These are phyloP conservation scores for Acrodontium crateriforme DNA, from an alignment of 2,329 filamentous ascomycete genomes.

Conservation along the genomic window DNA sequence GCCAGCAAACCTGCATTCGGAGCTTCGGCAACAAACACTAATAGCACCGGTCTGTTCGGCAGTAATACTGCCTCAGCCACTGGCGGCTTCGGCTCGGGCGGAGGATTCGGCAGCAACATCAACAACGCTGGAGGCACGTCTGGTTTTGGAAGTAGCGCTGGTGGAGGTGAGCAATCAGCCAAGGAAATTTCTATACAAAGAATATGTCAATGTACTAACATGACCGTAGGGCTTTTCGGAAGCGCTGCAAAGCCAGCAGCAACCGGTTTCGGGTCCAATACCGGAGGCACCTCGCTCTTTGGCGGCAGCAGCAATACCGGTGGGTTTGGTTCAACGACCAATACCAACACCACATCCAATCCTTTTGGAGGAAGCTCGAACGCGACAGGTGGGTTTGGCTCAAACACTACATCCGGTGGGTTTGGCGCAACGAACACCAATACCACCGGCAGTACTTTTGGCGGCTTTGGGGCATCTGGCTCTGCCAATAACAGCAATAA, in stretches of 20 bases:
- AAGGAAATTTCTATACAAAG: background rate
- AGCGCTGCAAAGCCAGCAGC: conserved; percentile 14
- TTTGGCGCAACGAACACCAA: conserved; percentile 25
- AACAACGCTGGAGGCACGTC: conserved; percentile 7
- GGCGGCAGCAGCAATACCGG: conserved; percentile 25
- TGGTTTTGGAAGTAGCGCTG: conserved; percentile 20
- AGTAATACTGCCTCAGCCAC: conserved; percentile 18
- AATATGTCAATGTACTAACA: conserved; percentile 1
- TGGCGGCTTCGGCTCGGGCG: conserved; percentile 22
- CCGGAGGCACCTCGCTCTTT: conserved; percentile 19
- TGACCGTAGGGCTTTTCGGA: conserved; percentile 9
- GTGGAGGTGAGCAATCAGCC: conserved; percentile 8
- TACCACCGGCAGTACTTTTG: conserved; percentile 10
- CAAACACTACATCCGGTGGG: conserved; percentile 26
- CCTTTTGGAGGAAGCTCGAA: conserved; percentile 27
- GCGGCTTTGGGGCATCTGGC: conserved; percentile 25
- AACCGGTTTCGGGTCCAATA: conserved; percentile 21
- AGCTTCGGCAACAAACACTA: conserved; percentile 13
- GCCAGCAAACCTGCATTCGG: conserved; percentile 13
- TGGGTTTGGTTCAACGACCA: conserved; percentile 33
- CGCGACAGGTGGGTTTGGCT: conserved; percentile 2
- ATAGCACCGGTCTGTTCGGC: conserved; percentile 17
- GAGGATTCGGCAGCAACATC: conserved; percentile 18
- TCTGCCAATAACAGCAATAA: conserved; percentile 39
- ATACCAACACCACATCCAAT: conserved; percentile 21